A percentile compares a stretch with the other conserved stretches of the same genome.
phyloP scores from a whole-genome alignment of 1,284 basidiomycete species.

The Ceratobasidium sp. region DNA sequence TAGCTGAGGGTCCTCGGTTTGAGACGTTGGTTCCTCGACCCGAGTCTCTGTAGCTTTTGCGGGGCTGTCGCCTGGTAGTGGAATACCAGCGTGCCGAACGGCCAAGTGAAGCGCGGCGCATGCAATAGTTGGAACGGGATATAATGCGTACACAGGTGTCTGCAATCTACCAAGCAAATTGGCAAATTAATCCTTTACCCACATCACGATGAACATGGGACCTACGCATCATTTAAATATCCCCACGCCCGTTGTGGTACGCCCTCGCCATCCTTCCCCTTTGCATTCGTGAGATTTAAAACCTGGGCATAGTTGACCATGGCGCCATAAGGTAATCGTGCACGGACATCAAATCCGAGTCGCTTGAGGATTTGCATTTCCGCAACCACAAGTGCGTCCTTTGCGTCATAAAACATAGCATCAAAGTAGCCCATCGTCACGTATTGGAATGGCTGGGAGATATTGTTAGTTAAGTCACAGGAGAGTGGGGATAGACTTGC shows the following conservation, averaged over 20 bases:
- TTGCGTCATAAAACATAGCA: slow-evolving; percentile 81
- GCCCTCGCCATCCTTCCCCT: slow-evolving; percentile 67
- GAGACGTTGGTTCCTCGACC: slow-evolving; percentile 56
- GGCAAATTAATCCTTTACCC: slow-evolving; percentile 16
- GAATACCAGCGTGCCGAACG: slow-evolving; percentile 68
- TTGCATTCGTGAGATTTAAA: slow-evolving; percentile 75
- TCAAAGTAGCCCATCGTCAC: slow-evolving; percentile 86
- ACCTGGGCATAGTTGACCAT: slow-evolving; percentile 95
- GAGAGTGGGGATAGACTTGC: neutral
- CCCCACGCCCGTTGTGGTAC: slow-evolving; percentile 85
- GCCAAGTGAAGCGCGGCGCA: slow-evolving; percentile 83
- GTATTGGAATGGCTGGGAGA: slow-evolving; percentile 65
- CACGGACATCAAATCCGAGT: slow-evolving; percentile 85
- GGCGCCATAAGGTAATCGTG: slow-evolving; percentile 91
- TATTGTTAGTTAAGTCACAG: slow-evolving; percentile 42
- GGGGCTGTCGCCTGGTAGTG: slow-evolving; percentile 66
- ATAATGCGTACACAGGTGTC: slow-evolving; percentile 87
- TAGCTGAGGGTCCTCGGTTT: slow-evolving; percentile 3
- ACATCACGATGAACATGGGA: slow-evolving; percentile 41
- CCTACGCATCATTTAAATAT: slow-evolving; percentile 89
- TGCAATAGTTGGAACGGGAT: slow-evolving; percentile 86
- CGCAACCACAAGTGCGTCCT: slow-evolving; percentile 87
- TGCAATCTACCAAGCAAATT: slow-evolving; percentile 66
- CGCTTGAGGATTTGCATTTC: slow-evolving; percentile 99
- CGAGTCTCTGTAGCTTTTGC: neutral